Evolutionary conservation across 2,329 filamentous ascomycete genomes (phyloP), one percentile per base, ranked within the genome.

Genomic region (Monilinia fructicola): DNA sequence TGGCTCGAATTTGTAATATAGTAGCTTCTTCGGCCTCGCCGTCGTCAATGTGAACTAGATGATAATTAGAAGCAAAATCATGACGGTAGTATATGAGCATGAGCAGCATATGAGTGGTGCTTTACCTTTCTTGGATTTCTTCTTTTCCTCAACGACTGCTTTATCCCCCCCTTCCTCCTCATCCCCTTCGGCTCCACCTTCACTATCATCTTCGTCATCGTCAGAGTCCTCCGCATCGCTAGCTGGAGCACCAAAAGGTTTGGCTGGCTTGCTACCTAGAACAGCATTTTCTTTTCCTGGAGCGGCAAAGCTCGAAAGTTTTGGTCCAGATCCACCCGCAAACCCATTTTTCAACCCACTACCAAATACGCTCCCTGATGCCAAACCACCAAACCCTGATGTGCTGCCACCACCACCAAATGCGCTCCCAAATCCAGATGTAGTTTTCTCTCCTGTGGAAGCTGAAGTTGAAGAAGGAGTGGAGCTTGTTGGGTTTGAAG

Each of bases 1-100:
- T 96, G 26, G 92, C 90, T 70, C 93, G 89, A 67, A 90, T 87
- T 54, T 87, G 85, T 75, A 94, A 85, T 59, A 92, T 80, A 1
- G 90, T 94, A 26, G 83, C 83, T 77, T 98, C 94, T 59, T 87
- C 87, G 73, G 93, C 88, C 78, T 98, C 94, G 66, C 94, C 94
- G 62, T 95, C 94, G 76, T 96, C 90, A 53, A 94, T 85, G 58
- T 81, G 80, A 38, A 88, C 86, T 67, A 55, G 14, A 31, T 60
- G 26, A 62, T 54, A 53, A 38, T 46, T 28, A 59, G 54, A 44
- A 52, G 35, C n/a, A 28, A 21, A 14, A 59, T 48, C 5, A 28
- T 38, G 42, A 7, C 38, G 28, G 11, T 44, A 31, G 18, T 7
- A 9, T 26, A 50, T n/a, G n/a, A n/a, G 31, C 9, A 35, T 35